Conservation (phyloP, 768 basidiomycete genomes). For the Porpolomopsis calyptriformis region DNA sequence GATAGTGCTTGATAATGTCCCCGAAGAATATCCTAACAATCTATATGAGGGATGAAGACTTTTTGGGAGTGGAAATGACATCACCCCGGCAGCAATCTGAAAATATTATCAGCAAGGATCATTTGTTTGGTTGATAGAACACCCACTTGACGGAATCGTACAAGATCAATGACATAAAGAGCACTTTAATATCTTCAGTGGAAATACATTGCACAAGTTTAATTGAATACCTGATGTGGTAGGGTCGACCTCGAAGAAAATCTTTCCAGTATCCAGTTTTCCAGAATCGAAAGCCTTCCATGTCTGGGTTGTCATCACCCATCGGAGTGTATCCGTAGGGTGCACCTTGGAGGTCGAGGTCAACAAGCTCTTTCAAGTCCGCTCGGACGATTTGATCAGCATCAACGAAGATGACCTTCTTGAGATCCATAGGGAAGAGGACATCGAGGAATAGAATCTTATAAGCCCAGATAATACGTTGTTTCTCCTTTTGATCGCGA, state of each 20-base stretch:
- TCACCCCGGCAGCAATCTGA: conserved; percentile 43
- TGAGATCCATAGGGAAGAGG: conserved; percentile 96
- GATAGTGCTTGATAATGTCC: conserved; percentile 91
- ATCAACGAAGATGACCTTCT: conserved; percentile 98
- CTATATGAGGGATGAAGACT: conserved; percentile 1
- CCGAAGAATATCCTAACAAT: conserved; percentile 68
- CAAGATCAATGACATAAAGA: conserved; percentile 90
- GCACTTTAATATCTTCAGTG: conserved; percentile 43
- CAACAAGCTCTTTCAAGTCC: conserved; percentile 92
- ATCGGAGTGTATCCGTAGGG: conserved; percentile 97
- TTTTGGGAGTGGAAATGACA: conserved; percentile 7
- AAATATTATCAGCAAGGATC: conserved; percentile 3
- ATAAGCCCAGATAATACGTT: conserved; percentile 98
- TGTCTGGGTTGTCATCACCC: conserved; percentile 89
- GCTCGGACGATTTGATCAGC: conserved; percentile 95
- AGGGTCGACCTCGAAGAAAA: conserved; percentile 70
- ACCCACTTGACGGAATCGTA: conserved; percentile 81
- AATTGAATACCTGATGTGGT: conserved; percentile 79
- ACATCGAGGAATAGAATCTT: conserved; percentile 99
- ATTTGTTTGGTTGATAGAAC: neutral
- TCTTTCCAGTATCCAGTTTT: conserved; percentile 95
- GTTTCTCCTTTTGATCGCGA: conserved; percentile 94
- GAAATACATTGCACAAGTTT: neutral
- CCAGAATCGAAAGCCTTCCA: conserved; percentile 99
- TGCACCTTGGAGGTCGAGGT: conserved; percentile 82